These are phyloP conservation scores for Staphylotrichum longicolle DNA, from an alignment of 495 filamentous ascomycete species.

Conservation along the genomic window DNA sequence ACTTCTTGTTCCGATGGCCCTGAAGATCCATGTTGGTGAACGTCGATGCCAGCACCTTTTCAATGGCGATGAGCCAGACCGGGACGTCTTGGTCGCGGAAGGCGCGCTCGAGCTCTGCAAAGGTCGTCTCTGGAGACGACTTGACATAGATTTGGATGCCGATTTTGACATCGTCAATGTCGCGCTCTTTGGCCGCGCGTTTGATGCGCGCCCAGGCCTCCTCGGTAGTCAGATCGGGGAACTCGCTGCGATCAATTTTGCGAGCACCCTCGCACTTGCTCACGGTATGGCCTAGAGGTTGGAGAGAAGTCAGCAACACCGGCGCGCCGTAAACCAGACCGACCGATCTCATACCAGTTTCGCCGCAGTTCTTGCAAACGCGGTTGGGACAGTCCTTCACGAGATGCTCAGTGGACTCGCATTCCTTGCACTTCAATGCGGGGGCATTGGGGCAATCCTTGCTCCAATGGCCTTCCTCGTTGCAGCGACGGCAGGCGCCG, in stretches of 20 bases:
- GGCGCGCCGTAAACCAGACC: neutral
- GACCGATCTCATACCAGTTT: constrained; percentile 55
- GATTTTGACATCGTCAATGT: constrained; percentile 71
- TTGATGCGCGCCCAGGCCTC: constrained; percentile 68
- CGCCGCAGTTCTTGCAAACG: constrained; percentile 72
- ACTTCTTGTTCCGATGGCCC: constrained; percentile 74
- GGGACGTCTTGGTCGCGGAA: constrained; percentile 64
- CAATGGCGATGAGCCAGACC: constrained; percentile 72
- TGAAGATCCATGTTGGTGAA: constrained; percentile 81
- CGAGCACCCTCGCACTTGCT: constrained; percentile 67
- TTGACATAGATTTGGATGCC: constrained; percentile 75
- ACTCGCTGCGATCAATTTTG: constrained; percentile 59
- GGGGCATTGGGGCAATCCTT: constrained; percentile 62
- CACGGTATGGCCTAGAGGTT: constrained; percentile 58
- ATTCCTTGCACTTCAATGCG: constrained; percentile 66
- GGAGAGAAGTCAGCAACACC: constrained; percentile 11
- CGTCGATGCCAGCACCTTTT: constrained; percentile 58
- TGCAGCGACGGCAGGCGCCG: constrained; percentile 70
- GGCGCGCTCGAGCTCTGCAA: constrained; percentile 66
- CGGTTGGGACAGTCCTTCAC: constrained; percentile 64
- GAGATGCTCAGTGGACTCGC: constrained; percentile 65
- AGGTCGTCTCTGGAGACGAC: constrained; percentile 62
- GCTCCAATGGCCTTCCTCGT: constrained; percentile 65
- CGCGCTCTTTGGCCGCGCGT: constrained; percentile 59
- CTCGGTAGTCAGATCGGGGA: constrained; percentile 59